Evolutionary conservation across 177 flowering plant genomes (phyloP), one percentile per base, ranked within the genome.

Genomic region (Vitis hybrid): DNA sequence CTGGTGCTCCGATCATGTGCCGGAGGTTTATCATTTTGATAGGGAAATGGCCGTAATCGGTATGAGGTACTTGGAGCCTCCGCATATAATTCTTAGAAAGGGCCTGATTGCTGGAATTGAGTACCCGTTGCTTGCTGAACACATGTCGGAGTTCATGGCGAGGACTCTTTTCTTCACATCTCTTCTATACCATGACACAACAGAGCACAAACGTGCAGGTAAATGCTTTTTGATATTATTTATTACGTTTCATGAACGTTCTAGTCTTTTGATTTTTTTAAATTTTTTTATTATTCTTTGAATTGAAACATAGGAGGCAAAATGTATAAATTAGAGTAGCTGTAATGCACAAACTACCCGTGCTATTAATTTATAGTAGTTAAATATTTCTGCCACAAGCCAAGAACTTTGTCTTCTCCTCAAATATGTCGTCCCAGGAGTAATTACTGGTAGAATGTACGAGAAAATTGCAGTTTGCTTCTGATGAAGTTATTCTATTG

Each of bases 21-120:
- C 99, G 9, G 93, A 87, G 81, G 93, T 95, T 40, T 95, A 93
- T 78, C 97, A 95, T 76, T 90, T 89, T 80, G 99, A 95, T 73
- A 89, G 89, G 32, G 70, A 74, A 11, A 88, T 93, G 99, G 86
- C 93, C 65, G 71, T 95, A 87, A 91, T 90, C 74, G 96, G 88
- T 19, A 93, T 95, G 98, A 87, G 91, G 1, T 95, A 95, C 79
- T 70, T 95, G 81, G 95, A 88, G 84, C 98, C 97, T 62, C 99
- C 99, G 35, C 99, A 95, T 79, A 91, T 91, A 6, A 93, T 95
- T 58, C 71, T 95, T 66, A 83, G 99, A 21, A 95, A 95, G 78
- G 99, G 99, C 19, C 76, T 95, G 77, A 85, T 89, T 81, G 88
- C 96, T 80, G 99, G 99, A 73, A 72, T 86, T 66, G 87, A 86